Evolutionary conservation across 331 rosid species (phyloP), one percentile per base, ranked within the genome.

Genomic region (Acacia pycnantha): DNA sequence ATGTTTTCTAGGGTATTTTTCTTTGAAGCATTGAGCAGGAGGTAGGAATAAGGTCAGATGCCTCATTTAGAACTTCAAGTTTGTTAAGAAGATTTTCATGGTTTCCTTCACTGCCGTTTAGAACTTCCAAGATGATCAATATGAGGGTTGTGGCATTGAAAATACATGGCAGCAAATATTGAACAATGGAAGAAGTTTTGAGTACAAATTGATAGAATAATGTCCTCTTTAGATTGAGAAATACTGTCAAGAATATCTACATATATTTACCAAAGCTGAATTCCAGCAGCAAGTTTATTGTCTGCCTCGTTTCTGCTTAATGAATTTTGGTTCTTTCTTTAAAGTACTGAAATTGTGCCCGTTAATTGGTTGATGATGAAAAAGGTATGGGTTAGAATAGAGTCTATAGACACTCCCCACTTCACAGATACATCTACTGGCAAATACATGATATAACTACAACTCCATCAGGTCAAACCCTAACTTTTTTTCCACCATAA

Each of bases 391-490:
- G 40, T 61, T 35, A 43, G 7, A 4, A 61, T 1, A 59, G 66
- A 79, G 37, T 69, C 75, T 11, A 7, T 19, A 75, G 15, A 41
- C 50, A 70, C 37, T 69, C 33, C 41, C 13, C 2, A 5, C 64
- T 46, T 70, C 54, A 74, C 58, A 79, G 47, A 82, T 29, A 44
- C 47, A 61, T 59, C 66, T 5, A 12, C 15, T 24, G 58, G 67
- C 41, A 35, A 61, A 73, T 56, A 58, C 41, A 41, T 26, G 5
- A 22, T 26, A 76, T 8, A 58, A 41, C 41, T 5, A 76, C 12
- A 59, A 59, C 22, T 21, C 19, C n/a, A 58, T 27, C 79, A 70
- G 71, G 62, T n/a, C 58, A 71, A 71, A 71, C 40, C 76, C 41
- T 71, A 44, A 70, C 22, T 44, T 5, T 12, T 22, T 6, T 71